A percentile compares a stretch with the other conserved stretches of the same genome.
Conservation (phyloP, 768 basidiomycete genomes). For the Mycena maculata region DNA sequence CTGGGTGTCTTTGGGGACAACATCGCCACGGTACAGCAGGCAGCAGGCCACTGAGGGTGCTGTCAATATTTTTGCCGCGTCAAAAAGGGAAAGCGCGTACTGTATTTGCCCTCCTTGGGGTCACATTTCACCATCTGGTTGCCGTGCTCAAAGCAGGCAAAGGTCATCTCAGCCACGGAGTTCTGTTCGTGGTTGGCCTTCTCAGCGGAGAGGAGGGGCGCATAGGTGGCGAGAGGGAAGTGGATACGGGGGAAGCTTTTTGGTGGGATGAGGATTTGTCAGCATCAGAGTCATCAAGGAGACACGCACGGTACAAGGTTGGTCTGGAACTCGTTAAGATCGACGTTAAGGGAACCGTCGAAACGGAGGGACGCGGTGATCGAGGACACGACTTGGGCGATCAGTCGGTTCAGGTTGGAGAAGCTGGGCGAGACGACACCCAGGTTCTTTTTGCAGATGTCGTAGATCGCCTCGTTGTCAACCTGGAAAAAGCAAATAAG, state of each 20-base stretch:
- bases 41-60: conserved; percentile 82
- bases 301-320: conserved; percentile 92
- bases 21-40: conserved; percentile 94
- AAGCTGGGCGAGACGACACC: conserved; percentile 88
- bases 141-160: conserved; percentile 95
- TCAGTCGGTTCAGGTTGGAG: conserved; percentile 94
- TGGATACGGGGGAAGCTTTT: conserved; percentile 95
- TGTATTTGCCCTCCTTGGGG: conserved; percentile 98
- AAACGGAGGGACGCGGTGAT: conserved; percentile 97
- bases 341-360: conserved; percentile 97
- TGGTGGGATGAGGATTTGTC: conserved; percentile 14
- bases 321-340: conserved; percentile 98
- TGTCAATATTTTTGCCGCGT: conserved; percentile 29
- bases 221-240: conserved; percentile 97
- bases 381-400: conserved; percentile 98
- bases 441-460: conserved; percentile 98
- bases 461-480: conserved; percentile 99
- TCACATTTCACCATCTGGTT: conserved; percentile 98
- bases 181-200: conserved; percentile 98
- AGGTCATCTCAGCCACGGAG: conserved; percentile 98
- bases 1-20: conserved; percentile 96
- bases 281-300: conserved; percentile 22
- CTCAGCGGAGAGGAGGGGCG: conserved; percentile 94
- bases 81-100: conserved; percentile 56
- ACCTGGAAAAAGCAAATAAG: conserved; percentile 62